These are phyloP conservation scores for Thymus mandschuricus DNA, from an alignment of 257 asterid genomes.

Conservation along the genomic window DNA sequence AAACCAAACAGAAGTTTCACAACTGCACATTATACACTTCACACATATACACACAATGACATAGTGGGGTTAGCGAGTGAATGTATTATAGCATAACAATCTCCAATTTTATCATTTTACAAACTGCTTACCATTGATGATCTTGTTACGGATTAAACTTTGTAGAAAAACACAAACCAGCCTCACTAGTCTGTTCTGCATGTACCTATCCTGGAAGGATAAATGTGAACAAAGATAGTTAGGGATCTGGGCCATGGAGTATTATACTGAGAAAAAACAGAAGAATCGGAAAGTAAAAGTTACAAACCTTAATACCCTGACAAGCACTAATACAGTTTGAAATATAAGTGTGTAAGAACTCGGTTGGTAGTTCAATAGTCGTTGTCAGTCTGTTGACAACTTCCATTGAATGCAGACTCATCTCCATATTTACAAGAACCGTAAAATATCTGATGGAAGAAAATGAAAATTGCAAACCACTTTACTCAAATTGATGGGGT, in stretches of 20 bases:
- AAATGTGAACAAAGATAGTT: constrained; percentile 25
- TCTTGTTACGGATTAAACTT: constrained; percentile 90
- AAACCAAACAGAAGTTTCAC: constrained; percentile 18
- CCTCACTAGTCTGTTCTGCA: constrained; percentile 97
- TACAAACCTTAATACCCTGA: constrained; percentile 85
- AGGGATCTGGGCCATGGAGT: constrained; percentile 3
- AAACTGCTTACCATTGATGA: constrained; percentile 73
- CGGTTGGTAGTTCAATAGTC: constrained; percentile 95
- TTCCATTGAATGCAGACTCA: constrained; percentile 99
- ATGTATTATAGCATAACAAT: background rate
- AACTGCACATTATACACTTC: background rate
- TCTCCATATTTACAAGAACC: constrained; percentile 99
- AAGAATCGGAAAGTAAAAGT: background rate
- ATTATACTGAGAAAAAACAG: constrained; percentile 4
- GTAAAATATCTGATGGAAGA: constrained; percentile 70
- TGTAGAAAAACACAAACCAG: constrained; percentile 95
- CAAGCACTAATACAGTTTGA: constrained; percentile 94
- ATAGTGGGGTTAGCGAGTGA: background rate
- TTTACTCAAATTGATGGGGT: background rate
- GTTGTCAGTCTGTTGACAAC: constrained; percentile 97
- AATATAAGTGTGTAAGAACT: constrained; percentile 89
- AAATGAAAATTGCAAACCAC: constrained; percentile 21
- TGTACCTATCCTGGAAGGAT: constrained; percentile 83
- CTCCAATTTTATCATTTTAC: constrained; percentile 11
- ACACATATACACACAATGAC: background rate